Evolutionary conservation across 352 stramenopile species (phyloP).

Genomic region (Phytophthora macrochlamydospora): DNA sequence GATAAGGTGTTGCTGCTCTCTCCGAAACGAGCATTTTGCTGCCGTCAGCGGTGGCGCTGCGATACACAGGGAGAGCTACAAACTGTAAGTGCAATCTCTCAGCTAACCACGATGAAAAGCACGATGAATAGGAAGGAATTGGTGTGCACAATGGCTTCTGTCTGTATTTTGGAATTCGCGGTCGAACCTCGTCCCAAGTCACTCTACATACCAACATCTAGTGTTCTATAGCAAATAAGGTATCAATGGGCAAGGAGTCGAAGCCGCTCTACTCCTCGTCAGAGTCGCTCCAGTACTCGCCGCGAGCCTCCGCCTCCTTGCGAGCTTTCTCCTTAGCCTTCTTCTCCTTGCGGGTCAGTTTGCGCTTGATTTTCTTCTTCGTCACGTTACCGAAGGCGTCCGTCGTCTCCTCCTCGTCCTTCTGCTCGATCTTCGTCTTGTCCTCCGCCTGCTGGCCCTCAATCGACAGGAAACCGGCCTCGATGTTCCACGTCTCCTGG

Average conservation of each 20-base stretch:
- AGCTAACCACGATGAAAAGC: too few species aligned
- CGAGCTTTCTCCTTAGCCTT: constrained; percentile 90
- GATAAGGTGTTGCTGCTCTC: too few species aligned
- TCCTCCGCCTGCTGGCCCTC: constrained; percentile 85
- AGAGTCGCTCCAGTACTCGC: constrained; percentile 86
- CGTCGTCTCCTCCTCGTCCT: constrained; percentile 80
- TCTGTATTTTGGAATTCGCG: constrained; percentile 41
- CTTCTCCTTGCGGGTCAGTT: constrained; percentile 89
- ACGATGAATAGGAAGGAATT: neutral
- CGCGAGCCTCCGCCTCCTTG: constrained; percentile 86
- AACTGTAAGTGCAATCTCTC: too few species aligned
- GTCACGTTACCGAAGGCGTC: constrained; percentile 87
- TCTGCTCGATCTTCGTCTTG: constrained; percentile 93
- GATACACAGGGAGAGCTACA: too few species aligned
- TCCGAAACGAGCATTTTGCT: too few species aligned
- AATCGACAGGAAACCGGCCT: constrained; percentile 84
- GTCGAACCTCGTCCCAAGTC: constrained; percentile 40
- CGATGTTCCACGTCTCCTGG: constrained; percentile 96
- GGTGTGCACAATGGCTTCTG: constrained; percentile 30
- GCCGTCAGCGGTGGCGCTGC: too few species aligned
- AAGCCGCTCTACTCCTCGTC: constrained; percentile 67
- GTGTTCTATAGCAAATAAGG: constrained; percentile 53
- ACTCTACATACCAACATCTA: constrained; percentile 46
- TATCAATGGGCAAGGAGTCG: constrained; percentile 32
- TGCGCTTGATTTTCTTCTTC: constrained; percentile 91